Evolutionary conservation across 108 stramenopile genomes (phyloP), one percentile per base, ranked within the genome.

Genomic region (Skeletonema potamos): DNA sequence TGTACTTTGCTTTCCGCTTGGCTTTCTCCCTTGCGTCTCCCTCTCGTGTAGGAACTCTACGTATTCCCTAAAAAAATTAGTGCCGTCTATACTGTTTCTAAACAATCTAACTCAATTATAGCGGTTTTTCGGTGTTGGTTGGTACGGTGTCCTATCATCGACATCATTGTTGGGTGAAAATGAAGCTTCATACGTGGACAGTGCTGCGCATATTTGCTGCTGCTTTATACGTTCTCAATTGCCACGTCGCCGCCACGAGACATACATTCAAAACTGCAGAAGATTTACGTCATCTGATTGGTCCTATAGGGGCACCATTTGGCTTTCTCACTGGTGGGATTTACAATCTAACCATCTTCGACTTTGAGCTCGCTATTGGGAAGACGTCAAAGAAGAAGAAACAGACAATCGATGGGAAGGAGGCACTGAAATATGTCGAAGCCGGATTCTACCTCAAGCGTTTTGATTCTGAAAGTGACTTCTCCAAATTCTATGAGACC

Each of bases 271-370:
- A 44, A 30, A 85, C 87, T 9, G 68, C 58, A 27, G 28, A 82
- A 27, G 88, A 90, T 57, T 33, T 67, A 9, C 81, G 92, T 9
- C 69, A 77, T 46, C 33, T 93, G 54, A 87, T 94, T 64, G 93
- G 87, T 28, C 93, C 93, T 9, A 77, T 92, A 10, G 93, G 93
- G 9, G 77, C 76, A 34, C 91, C 93, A 8, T 99, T 96, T 78
- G 97, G 97, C 34, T 98, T 99, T 73, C 63, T 87, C 15, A 73
- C 79, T 1, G 86, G 85, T 18, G 98, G 98, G 6, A 59, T 68
- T 33, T 90, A 84, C 76, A 84, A 91, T 62, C 27, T 97, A 34
- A 85, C 82, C 11, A 92, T 97, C 12, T 89, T 80, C 73, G 86
- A 93, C 55, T 93, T 86, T 64, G 66, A 70, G 15, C 68, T 82